A percentile compares a stretch with the other conserved stretches of the same genome.
Evolutionary conservation across 1,139 yeast species (phyloP).

Genomic region (Keqinozyma sinolaborantium): DNA sequence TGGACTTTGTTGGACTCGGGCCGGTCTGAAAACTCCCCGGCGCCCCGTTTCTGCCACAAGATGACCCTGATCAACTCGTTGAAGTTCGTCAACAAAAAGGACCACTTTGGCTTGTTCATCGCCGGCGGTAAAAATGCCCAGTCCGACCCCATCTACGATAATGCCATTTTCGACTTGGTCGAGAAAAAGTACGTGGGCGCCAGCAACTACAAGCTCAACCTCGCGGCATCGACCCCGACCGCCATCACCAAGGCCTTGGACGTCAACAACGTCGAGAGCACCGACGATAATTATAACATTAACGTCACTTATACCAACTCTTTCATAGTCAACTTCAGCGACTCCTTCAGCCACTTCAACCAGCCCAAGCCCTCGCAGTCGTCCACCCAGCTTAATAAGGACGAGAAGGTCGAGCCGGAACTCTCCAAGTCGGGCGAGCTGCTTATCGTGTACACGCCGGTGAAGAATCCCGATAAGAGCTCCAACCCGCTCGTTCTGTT

Average conservation of each 20-base stretch:
- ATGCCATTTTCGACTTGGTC: constrained; percentile 53
- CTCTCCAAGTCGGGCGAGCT: constrained; percentile 21
- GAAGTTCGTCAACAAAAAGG: constrained; percentile 37
- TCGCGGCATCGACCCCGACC: constrained; percentile 10
- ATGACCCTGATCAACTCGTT: constrained; percentile 43
- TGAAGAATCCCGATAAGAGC: constrained; percentile 14
- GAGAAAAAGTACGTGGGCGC: constrained; percentile 42
- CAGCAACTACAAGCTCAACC: constrained; percentile 22
- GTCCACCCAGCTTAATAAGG: not conserved
- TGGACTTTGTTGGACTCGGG: constrained; percentile 55
- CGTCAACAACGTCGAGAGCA: constrained; percentile 12
- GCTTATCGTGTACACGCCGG: constrained; percentile 37
- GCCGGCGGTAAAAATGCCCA: constrained; percentile 57
- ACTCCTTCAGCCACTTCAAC: constrained; percentile 21
- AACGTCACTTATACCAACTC: constrained; percentile 31
- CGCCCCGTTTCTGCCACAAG: constrained; percentile 51
- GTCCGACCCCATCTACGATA: constrained; percentile 36
- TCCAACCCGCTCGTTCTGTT: constrained; percentile 36
- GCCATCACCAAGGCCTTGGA: constrained; percentile 1
- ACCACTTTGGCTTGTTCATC: constrained; percentile 53
- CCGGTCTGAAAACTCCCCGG: constrained; percentile 18
- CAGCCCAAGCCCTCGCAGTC: constrained; percentile 3
- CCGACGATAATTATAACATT: constrained; percentile 18
- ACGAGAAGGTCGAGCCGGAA: not conserved
- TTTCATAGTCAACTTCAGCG: constrained; percentile 30